Evolutionary conservation across 164 flowering plant genomes (phyloP), one percentile per base, ranked within the genome.

Genomic region (Chimonanthus salicifolius): DNA sequence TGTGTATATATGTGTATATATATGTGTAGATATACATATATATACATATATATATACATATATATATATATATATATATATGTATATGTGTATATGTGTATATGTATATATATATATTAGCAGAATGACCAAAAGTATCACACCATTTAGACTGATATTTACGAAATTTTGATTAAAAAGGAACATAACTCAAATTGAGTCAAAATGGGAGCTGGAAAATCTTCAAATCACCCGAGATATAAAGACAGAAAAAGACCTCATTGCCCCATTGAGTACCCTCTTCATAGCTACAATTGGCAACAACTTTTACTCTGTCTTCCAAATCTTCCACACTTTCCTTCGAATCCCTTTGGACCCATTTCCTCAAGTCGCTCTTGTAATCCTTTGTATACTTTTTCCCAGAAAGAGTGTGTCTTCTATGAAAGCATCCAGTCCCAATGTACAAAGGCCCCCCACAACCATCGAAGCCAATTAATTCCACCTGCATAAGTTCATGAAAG

Each of bases 381-480:
- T 67, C 80, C 68, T 71, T 50, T n/a, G 54, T 67, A 47, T 71
- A 83, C 49, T 79, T 84, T 66, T 21, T 79, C 51, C 93, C 91
- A 73, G 81, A 81, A 2, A 92, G 83, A 70, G 76, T 70, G 7
- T 83, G 89, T 79, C 97, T 84, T 76, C 90, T 79, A 73, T 88
- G 90, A 72, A 92, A 92, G 71, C 94, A 90, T 18, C 94, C 97
- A 0, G 87, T 85, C 16, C 94, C 97, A 72, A 83, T 64, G 51
- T 87, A 92, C 11, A 80, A 2, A 4, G 91, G 83, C 16, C 87
- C 88, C n/a, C 87, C 92, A 77, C 73, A 69, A 33, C 88, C 87
- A 71, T 82, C 90, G 43, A 90, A n/a, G 7, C 73, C 73, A 20
- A 0, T 5, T 5, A 66, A 5, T 66, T 66, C 68, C 48, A 66